Evolutionary conservation across 768 basidiomycete species (phyloP), one percentile per base, ranked within the genome.

Genomic region (Naganishia randhawae): DNA sequence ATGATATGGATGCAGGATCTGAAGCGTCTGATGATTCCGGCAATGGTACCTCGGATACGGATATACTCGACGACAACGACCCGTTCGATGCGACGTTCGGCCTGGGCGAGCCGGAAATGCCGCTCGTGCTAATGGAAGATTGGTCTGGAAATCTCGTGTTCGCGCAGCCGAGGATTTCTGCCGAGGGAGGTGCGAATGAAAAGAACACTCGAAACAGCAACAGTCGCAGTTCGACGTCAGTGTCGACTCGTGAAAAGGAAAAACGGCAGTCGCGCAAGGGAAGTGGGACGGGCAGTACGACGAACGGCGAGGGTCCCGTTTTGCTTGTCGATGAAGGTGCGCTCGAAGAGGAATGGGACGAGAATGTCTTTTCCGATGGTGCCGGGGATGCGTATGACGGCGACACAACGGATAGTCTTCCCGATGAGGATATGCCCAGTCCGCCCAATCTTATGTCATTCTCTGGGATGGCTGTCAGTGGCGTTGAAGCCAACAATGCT

Each of bases 71-170:
- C 14, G 68, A 69, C 8, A 65, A 67, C 52, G 69, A 70, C 25
- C 35, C 37, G 27, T 55, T 63, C n/a, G 52, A 65, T 31, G 65
- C 61, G 14, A 65, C 41, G 22, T 70, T 70, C 35, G 65, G 65
- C 27, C 31, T 61, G n/a, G 69, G 64, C 16, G 33, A 52, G 11
- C 19, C 57, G 5, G 32, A 65, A 33, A 50, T 70, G 32, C 69
- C 69, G 19, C 50, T 70, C 35, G 69, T 70, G 31, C 25, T 70
- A 16, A 70, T 70, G 69, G 69, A 70, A 50, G 69, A 70, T 41
- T 70, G 69, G 69, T 70, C 55, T 8, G 69, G 69, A 9, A 70
- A 70, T 61, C 64, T 70, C 27, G 65, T 70, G 19, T 70, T 70
- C 31, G 69, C 69, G 3, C 69, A 70, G 50, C 69, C 69, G 9